Percentiles rank a stretch among this genome's conserved stretches.
phyloP scores from a whole-genome alignment of 2,329 filamentous ascomycete genomes.

The Parafenestella ontariensis region DNA sequence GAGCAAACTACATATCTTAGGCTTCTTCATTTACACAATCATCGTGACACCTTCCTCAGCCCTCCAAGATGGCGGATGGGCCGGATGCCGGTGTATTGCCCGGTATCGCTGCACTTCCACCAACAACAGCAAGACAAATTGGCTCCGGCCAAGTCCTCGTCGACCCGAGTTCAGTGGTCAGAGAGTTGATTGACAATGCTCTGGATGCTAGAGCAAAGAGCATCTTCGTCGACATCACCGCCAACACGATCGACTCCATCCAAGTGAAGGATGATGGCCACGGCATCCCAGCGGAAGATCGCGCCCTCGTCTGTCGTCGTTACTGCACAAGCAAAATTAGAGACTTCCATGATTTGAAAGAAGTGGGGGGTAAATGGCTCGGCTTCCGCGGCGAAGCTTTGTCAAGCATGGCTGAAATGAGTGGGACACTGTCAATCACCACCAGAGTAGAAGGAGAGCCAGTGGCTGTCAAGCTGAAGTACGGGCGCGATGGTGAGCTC shows the following conservation, averaged over 20 bases:
- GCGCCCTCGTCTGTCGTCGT: conserved; percentile 66
- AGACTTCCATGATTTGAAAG: conserved; percentile 67
- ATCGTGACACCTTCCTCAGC: neutral
- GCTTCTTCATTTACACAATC: neutral
- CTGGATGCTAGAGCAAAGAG: conserved; percentile 73
- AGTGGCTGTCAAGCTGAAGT: conserved; percentile 62
- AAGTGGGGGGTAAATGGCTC: conserved; percentile 65
- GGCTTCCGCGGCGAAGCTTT: conserved; percentile 80
- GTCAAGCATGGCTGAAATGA: conserved; percentile 68
- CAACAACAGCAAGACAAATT: conserved; percentile 60
- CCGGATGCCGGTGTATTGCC: conserved; percentile 8
- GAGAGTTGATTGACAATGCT: conserved; percentile 80
- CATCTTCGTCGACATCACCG: conserved; percentile 69
- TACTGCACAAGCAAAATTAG: conserved; percentile 77
- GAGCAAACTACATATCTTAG: neutral
- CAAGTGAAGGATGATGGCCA: conserved; percentile 72
- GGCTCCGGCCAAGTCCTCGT: conserved; percentile 67
- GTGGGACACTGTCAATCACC: conserved; percentile 63
- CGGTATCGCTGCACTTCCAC: conserved; percentile 52
- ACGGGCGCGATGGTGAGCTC: conserved; percentile 59
- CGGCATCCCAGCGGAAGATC: conserved; percentile 70
- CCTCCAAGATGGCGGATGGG: conserved; percentile 17
- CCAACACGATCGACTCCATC: conserved; percentile 72
- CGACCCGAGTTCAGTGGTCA: conserved; percentile 68
- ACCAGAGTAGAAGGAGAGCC: conserved; percentile 69